Conservation (phyloP, 805 yeast species). For the Candida pini region DNA sequence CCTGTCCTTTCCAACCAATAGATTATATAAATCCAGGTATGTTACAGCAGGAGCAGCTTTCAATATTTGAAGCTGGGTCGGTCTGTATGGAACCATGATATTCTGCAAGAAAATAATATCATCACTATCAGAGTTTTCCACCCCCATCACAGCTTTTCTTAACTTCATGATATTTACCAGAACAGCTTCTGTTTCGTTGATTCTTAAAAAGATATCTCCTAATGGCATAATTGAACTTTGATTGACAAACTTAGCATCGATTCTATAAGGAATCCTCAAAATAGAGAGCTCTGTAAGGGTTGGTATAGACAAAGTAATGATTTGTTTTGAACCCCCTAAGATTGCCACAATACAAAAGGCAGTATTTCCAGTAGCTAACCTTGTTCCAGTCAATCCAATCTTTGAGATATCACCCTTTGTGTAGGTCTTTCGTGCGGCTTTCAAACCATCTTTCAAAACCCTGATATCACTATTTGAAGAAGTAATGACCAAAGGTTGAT, state of each 20-base stretch:
- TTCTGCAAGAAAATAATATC: conserved; percentile 69
- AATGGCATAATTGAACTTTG: conserved; percentile 38
- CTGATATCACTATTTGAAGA: conserved; percentile 58
- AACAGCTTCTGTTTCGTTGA: conserved; percentile 48
- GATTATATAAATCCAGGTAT: conserved; percentile 52
- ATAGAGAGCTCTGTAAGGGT: conserved; percentile 54
- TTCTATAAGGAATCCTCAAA: conserved; percentile 37
- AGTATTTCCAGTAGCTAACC: conserved; percentile 15
- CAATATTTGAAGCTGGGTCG: conserved; percentile 80
- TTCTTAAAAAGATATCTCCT: conserved; percentile 53
- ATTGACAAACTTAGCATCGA: conserved; percentile 35
- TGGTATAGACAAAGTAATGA: conserved; percentile 45
- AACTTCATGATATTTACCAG: conserved; percentile 45
- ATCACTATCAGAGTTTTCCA: conserved; percentile 23
- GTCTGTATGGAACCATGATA: conserved; percentile 69
- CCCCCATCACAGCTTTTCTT: conserved; percentile 27
- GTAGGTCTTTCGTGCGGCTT: conserved; percentile 57
- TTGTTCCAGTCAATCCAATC: conserved; percentile 45
- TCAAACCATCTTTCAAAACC: conserved; percentile 54
- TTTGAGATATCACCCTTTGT: conserved; percentile 42
- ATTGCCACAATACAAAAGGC: conserved; percentile 26
- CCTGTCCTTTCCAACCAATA: conserved; percentile 74
- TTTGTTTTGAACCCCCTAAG: conserved; percentile 22
- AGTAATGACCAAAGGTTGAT: conserved; percentile 58
- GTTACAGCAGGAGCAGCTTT: conserved; percentile 65